Evolutionary conservation across 2,329 filamentous ascomycete genomes (phyloP).

Genomic region (Ceratocystis cubensis): DNA sequence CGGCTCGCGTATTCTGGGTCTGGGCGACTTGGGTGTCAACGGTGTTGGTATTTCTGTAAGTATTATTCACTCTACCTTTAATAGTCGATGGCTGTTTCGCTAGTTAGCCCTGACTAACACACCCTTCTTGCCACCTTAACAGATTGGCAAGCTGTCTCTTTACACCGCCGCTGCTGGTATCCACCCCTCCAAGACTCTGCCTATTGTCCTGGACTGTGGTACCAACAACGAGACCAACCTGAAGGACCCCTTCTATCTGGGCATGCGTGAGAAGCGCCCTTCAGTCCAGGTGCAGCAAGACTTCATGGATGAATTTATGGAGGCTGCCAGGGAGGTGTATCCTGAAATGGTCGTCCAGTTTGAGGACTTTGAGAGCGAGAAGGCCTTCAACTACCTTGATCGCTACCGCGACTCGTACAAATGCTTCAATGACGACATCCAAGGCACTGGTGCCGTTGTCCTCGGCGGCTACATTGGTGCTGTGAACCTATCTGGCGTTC

Average conservation of each 20-base stretch:
- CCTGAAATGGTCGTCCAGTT: conserved; percentile 71
- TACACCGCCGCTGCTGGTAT: conserved; percentile 96
- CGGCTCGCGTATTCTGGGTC: conserved; percentile 79
- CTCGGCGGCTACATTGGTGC: conserved; percentile 63
- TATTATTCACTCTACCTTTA: conserved; percentile 23
- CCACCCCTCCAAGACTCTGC: conserved; percentile 70
- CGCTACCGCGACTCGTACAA: conserved; percentile 80
- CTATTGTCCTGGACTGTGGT: conserved; percentile 55
- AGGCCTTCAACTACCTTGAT: conserved; percentile 84
- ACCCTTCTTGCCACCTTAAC: neutral
- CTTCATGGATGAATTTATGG: conserved; percentile 97
- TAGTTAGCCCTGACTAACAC: conserved; percentile 9
- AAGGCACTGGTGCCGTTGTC: conserved; percentile 92
- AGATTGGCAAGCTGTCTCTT: conserved; percentile 84
- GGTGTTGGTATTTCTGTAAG: conserved; percentile 90
- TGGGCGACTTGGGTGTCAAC: conserved; percentile 91
- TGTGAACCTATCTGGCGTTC: conserved; percentile 74
- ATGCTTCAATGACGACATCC: conserved; percentile 98
- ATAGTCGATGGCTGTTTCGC: neutral
- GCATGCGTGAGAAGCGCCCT: conserved; percentile 72
- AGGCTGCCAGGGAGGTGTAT: conserved; percentile 63
- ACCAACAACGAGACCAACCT: conserved; percentile 55
- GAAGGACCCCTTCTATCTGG: conserved; percentile 70
- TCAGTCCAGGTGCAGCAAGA: conserved; percentile 66
- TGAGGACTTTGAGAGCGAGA: conserved; percentile 89